Base-by-base conservation (phyloP, 1,284 basidiomycete species). In the Sporisorium reilianum region DNA sequence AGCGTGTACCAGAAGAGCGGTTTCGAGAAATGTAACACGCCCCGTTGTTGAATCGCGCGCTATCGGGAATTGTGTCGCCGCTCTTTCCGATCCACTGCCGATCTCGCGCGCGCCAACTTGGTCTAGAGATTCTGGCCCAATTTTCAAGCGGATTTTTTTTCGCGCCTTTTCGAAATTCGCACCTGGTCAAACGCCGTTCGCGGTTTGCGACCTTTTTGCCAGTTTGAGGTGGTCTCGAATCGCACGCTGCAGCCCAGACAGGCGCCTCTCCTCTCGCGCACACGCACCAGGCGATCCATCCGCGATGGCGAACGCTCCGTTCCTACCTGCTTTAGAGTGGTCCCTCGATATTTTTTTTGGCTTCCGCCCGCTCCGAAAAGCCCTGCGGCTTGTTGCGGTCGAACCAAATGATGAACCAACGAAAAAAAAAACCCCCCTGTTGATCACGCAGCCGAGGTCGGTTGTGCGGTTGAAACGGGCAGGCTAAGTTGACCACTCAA, bases 41-140 rank as follows among this genome's bases (percentile, higher is more conserved):
- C 5, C n/a, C n/a, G n/a, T n/a, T n/a, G n/a, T n/a, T 12, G 34
- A 22, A 52, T 52, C 48, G 48, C 20, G n/a, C n/a, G n/a, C 9
- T 36, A 50, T 50, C 46, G 46, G 46, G 46, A 25, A 28, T 14
- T 34, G n/a, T 23, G 7, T 12, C 23, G 20, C 41, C 2, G 20
- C 16, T 45, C 11, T 20, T 14, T 12, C 10, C 32, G 48, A 50
- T 50, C 12, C 22, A 23, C 6, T n/a, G n/a, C 18, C 5, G 42
- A 44, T n/a, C n/a, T 44, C 9, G 23, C n/a, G 58, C 44, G 51
- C 44, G 46, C 46, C 20, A 51, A 63, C 20, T 46, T 46, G 23
- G 60, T 32, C 60, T 23, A 63, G 53, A 52, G 16, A n/a, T 4
- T 36, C 60, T 63, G 30, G 60, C 53, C 60, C 60, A 51, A 51